Evolutionary conservation across 2,329 filamentous ascomycete species (phyloP).

Genomic region (Gliomastix tumulicola): DNA sequence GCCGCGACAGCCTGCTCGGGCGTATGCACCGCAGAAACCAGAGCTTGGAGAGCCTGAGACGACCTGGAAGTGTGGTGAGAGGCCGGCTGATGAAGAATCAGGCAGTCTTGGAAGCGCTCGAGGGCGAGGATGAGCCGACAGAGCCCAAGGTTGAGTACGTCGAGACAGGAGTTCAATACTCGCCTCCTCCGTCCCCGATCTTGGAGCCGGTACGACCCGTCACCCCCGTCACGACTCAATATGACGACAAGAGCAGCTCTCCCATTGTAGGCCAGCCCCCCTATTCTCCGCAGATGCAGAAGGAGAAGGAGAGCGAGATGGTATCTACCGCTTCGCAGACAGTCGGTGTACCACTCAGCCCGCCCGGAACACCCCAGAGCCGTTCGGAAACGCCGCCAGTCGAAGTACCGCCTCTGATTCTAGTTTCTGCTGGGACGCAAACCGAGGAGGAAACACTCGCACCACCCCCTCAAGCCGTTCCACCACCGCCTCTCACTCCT

Average conservation of each 20-base stretch:
- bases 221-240: constrained; percentile 31
- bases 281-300: no score
- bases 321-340: constrained; percentile 61
- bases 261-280: constrained; percentile 41
- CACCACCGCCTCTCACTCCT: constrained; percentile 15
- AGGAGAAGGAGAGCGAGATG: no score
- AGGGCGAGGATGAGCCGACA: constrained; percentile 40
- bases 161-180: constrained; percentile 75
- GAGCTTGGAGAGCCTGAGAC: constrained; percentile 51
- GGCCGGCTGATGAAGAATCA: constrained; percentile 47
- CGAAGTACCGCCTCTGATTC: no score
- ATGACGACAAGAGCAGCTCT: constrained; percentile 40
- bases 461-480: constrained; percentile 1
- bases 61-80: constrained; percentile 46
- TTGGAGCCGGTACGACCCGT: constrained; percentile 29
- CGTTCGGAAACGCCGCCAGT: constrained; percentile 31
- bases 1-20: constrained; percentile 47
- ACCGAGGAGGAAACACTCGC: constrained; percentile 34
- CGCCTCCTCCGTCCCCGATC: constrained; percentile 70
- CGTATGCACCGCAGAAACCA: constrained; percentile 46
- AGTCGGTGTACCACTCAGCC: constrained; percentile 53
- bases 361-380: constrained; percentile 56
- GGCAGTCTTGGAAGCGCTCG: constrained; percentile 46
- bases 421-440: constrained; percentile 55
- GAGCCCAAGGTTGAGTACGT: constrained; percentile 40